Base-by-base conservation (phyloP, 176 grass and related monocot species). In the Oryza punctata region DNA sequence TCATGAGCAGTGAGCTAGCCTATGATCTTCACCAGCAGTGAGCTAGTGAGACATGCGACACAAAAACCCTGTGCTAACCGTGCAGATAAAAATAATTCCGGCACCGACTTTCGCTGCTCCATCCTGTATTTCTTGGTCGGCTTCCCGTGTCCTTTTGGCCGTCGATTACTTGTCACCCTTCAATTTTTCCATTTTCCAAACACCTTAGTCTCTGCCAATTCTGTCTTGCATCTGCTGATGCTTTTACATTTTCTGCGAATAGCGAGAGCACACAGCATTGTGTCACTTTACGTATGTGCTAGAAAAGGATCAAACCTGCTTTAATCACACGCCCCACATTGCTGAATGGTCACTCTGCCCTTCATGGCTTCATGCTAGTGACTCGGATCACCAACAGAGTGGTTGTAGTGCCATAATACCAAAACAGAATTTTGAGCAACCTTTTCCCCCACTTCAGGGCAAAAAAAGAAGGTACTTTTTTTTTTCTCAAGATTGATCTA, bases 31-130 rank as follows among this genome's bases (percentile, higher is more conserved):
- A 38, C 7, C 7, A 37, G 35, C 35, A 33, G 32, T 32, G 4
- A 49, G 16, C 70, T 25, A 13, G 69, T 43, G 21, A 25, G n/a
- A 28, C 12, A 10, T 15, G 0, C 3, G 44, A 11, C 14, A 72
- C 40, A 45, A 19, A 46, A 72, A 24, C 19, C 18, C 73, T 75
- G 18, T 54, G 6, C 50, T 13, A 35, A 3, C 19, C 49, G 16
- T n/a, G 12, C 61, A 30, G 44, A 29, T 25, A 0, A 16, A 72
- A 71, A 32, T 35, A 44, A 44, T 79, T 32, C 24, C 18, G 25
- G 80, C 73, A 79, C 33, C 68, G 87, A 79, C 33, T 78, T 82
- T 28, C 38, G 59, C 46, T 29, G 44, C 60, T 28, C 69, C 44
- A 46, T 12, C 18, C 23, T 28, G 0, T 1, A 10, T 70, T 59